Conservation (phyloP, 2,329 filamentous ascomycete genomes). For the Aureobasidium zeae region DNA sequence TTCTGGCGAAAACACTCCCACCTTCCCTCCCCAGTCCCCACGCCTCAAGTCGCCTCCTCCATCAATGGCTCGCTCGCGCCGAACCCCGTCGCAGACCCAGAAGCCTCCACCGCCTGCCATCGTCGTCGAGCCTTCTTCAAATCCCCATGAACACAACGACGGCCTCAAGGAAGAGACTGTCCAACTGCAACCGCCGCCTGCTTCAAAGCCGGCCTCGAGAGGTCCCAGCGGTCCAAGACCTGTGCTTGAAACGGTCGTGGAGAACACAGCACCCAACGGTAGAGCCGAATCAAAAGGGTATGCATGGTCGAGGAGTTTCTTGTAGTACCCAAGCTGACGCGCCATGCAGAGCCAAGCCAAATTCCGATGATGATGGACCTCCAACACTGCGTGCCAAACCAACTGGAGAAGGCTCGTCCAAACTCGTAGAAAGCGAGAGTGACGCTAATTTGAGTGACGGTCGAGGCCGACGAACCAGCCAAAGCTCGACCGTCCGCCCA, state of each 20-base stretch:
- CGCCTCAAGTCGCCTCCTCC: slow-evolving; percentile 70
- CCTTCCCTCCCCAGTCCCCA: slow-evolving; percentile 65
- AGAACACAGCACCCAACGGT: slow-evolving; percentile 16
- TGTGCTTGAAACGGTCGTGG: slow-evolving; percentile 55
- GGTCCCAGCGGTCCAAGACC: slow-evolving; percentile 24
- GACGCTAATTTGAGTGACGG: slow-evolving; percentile 47
- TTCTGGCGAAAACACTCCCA: slow-evolving; percentile 43
- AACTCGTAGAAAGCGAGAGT: slow-evolving; percentile 51
- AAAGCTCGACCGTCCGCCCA: slow-evolving; percentile 16
- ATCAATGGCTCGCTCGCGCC: slow-evolving; percentile 34
- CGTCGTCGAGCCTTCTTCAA: slow-evolving; percentile 32
- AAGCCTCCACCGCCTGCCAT: slow-evolving; percentile 35
- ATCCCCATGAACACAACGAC: slow-evolving; percentile 24
- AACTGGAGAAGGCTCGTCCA: slow-evolving; percentile 30
- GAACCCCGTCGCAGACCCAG: slow-evolving; percentile 37
- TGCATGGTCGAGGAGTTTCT: background rate
- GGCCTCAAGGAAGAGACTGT: slow-evolving; percentile 21
- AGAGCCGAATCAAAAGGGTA: slow-evolving; percentile 11
- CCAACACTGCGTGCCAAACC: slow-evolving; percentile 25
- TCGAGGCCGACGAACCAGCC: slow-evolving; percentile 14
- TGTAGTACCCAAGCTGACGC: slow-evolving; percentile 6
- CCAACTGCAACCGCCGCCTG: slow-evolving; percentile 26
- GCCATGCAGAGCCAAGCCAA: background rate
- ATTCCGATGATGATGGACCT: slow-evolving; percentile 26
- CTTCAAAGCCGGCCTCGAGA: slow-evolving; percentile 33